Evolutionary conservation across 208 protist genomes (phyloP).

Genomic region (Trypanosoma platydactyli): DNA sequence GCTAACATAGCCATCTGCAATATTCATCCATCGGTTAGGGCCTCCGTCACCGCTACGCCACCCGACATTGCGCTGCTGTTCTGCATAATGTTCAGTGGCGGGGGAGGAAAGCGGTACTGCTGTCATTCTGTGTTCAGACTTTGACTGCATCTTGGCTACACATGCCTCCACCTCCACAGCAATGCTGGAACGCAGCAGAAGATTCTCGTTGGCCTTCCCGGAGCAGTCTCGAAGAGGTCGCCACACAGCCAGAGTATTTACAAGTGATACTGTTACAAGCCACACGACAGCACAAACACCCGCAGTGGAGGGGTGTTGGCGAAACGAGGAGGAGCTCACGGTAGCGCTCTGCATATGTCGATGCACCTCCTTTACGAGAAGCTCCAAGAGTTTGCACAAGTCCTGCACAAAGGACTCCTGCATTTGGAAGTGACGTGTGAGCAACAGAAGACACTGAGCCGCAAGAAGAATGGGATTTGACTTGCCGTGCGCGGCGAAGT

Average conservation of each 20-base stretch:
- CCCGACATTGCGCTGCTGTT: slow-evolving; percentile 13
- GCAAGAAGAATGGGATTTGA: slow-evolving; percentile 59
- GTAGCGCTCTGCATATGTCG: slow-evolving; percentile 22
- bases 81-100: neutral
- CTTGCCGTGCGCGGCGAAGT: slow-evolving; percentile 18
- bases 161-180: slow-evolving; percentile 37
- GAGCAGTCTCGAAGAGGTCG: slow-evolving; percentile 38
- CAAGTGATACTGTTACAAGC: slow-evolving; percentile 64
- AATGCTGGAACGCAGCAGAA: slow-evolving; percentile 43
- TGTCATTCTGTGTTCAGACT: slow-evolving; percentile 22
- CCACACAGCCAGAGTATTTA: slow-evolving; percentile 71
- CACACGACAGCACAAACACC: slow-evolving; percentile 58
- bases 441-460: slow-evolving; percentile 77
- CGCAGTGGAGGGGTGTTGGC: slow-evolving; percentile 39
- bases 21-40: slow-evolving; percentile 35
- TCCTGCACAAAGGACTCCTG: slow-evolving; percentile 56
- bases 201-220: slow-evolving; percentile 39
- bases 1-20: slow-evolving; percentile 70
- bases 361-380: slow-evolving; percentile 41
- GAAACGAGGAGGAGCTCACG: slow-evolving; percentile 12
- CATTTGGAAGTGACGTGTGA: slow-evolving; percentile 89
- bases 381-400: slow-evolving; percentile 45
- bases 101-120: slow-evolving; percentile 23
- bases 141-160: slow-evolving; percentile 31
- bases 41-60: slow-evolving; percentile 2